phyloP scores from a whole-genome alignment of 192 early-diverging fungal genomes.

The Entomortierella lignicola region DNA sequence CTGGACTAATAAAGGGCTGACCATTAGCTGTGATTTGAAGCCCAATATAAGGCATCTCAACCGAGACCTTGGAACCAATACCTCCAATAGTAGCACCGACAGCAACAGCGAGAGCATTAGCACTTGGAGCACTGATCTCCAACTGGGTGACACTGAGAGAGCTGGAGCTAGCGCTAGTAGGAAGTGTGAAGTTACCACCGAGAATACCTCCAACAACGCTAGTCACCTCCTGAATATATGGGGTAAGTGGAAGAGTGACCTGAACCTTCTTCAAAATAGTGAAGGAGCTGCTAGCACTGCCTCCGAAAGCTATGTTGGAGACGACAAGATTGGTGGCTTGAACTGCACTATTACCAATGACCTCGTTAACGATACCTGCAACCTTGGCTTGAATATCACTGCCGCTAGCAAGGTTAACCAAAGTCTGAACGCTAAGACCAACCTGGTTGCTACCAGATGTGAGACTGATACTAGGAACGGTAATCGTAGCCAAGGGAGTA shows the following conservation, averaged over 20 bases:
- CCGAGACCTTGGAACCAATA: conserved; percentile 48
- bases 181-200: conserved; percentile 10
- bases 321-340: conserved; percentile 44
- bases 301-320: conserved; percentile 51
- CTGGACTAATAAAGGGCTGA: conserved; percentile 13
- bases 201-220: conserved; percentile 19
- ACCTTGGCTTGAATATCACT: conserved; percentile 41
- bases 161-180: conserved; percentile 2
- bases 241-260: conserved; percentile 33
- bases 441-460: conserved; percentile 47
- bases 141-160: conserved; percentile 30
- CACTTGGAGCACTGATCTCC: conserved; percentile 37
- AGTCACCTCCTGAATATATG: conserved; percentile 37
- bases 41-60: conserved; percentile 39
- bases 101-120: conserved; percentile 30
- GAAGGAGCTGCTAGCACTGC: conserved; percentile 21
- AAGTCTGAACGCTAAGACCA: conserved; percentile 18
- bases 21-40: conserved; percentile 20
- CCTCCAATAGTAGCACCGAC: conserved; percentile 37
- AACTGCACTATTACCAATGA: conserved; percentile 26
- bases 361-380: conserved; percentile 42
- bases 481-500: conserved; percentile 37
- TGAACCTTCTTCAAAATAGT: conserved; percentile 34
- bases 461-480: conserved; percentile 32
- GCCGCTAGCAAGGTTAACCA: conserved; percentile 30